Evolutionary conservation across 331 rosid genomes (phyloP).

Genomic region (Malus hybrid): DNA sequence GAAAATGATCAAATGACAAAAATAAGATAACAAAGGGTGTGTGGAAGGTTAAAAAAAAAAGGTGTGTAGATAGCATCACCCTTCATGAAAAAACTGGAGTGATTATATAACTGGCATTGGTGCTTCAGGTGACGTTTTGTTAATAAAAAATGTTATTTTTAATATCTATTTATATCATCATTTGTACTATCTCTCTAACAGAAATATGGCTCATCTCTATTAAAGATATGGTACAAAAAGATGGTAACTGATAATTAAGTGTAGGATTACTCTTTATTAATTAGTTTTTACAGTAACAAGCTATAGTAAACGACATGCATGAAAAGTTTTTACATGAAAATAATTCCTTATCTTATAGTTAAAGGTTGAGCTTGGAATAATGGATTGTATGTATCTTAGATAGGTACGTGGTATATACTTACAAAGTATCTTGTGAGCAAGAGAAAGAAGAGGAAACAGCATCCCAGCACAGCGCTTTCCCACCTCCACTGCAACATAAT

Average conservation of each 20-base stretch:
- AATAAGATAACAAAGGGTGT: too few species aligned
- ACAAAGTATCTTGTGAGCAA: conserved; percentile 29
- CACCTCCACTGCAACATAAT: conserved; percentile 42
- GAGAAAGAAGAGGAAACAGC: conserved; percentile 38
- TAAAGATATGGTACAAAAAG: too few species aligned
- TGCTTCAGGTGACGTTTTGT: neutral
- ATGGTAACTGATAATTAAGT: too few species aligned
- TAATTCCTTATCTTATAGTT: neutral
- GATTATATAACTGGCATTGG: neutral
- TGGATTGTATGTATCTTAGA: neutral
- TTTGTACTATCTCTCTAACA: too few species aligned
- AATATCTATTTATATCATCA: too few species aligned
- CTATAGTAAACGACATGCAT: neutral
- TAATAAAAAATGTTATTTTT: too few species aligned
- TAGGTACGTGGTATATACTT: neutral
- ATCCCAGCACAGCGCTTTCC: conserved; percentile 42
- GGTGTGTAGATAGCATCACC: too few species aligned
- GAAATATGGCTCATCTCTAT: too few species aligned
- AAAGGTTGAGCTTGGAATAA: neutral
- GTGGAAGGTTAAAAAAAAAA: too few species aligned
- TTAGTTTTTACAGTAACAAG: neutral
- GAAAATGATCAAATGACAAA: too few species aligned
- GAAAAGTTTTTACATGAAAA: neutral
- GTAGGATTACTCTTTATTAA: too few species aligned
- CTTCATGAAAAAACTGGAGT: neutral